A percentile compares a stretch with the other conserved stretches of the same genome.
These are phyloP conservation scores for Leptomonas seymouri DNA, from an alignment of 208 protist species.

Conservation along the genomic window DNA sequence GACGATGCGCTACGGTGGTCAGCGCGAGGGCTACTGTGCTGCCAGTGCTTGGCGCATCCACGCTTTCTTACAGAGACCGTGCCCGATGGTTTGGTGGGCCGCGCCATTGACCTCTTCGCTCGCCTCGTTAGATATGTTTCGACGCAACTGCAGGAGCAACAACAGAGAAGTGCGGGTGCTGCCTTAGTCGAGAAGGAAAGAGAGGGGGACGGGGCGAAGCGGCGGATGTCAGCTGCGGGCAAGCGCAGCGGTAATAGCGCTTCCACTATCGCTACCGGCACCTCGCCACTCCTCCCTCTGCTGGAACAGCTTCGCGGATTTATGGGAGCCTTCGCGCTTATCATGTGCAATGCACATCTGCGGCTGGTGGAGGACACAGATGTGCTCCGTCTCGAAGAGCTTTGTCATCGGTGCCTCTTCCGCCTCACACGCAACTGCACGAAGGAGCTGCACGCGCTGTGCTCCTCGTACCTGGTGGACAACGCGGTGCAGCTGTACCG, in stretches of 20 bases:
- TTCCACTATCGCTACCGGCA: not conserved
- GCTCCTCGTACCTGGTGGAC: slow-evolving; percentile 64
- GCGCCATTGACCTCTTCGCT: slow-evolving; percentile 50
- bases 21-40: slow-evolving; percentile 49
- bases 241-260: not conserved
- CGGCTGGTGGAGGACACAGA: slow-evolving; percentile 55
- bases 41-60: slow-evolving; percentile 53
- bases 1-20: slow-evolving; percentile 7
- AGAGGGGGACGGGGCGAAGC: slow-evolving; percentile 1
- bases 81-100: slow-evolving; percentile 46
- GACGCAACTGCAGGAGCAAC: slow-evolving; percentile 14
- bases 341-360: slow-evolving; percentile 47
- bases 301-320: slow-evolving; percentile 65
- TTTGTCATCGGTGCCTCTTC: slow-evolving; percentile 71
- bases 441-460: slow-evolving; percentile 42
- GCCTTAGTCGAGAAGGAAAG: not conserved
- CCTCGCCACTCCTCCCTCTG: slow-evolving; percentile 25
- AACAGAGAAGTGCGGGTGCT: slow-evolving; percentile 12
- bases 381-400: slow-evolving; percentile 73
- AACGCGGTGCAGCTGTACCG: slow-evolving; percentile 59
- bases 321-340: slow-evolving; percentile 42
- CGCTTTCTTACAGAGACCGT: slow-evolving; percentile 49
- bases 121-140: slow-evolving; percentile 41
- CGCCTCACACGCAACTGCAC: slow-evolving; percentile 32
- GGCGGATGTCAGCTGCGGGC: not conserved